phyloP scores from a whole-genome alignment of 257 asterid genomes.

The Lavandula angustifolia region DNA sequence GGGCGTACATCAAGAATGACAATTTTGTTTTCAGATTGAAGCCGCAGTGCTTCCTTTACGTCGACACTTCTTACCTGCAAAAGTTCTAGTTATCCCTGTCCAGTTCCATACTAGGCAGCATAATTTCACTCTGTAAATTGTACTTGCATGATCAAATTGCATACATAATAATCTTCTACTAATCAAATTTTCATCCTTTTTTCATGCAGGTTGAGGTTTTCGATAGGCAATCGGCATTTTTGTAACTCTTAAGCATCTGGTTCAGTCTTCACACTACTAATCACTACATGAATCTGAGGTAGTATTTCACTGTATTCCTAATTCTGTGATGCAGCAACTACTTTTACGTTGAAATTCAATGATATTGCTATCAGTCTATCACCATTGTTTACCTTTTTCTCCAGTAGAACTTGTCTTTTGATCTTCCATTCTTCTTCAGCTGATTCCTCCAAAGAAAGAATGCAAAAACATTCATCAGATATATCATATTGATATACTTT shows the following conservation, averaged over 20 bases:
- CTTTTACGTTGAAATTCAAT: not conserved
- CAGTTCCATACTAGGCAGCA: not conserved
- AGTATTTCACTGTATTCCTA: not conserved
- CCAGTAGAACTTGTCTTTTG: conserved; percentile 63
- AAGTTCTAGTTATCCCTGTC: conserved; percentile 24
- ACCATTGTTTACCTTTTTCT: conserved; percentile 59
- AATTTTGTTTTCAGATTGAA: conserved; percentile 74
- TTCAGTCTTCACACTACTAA: not conserved
- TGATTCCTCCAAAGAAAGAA: conserved; percentile 45
- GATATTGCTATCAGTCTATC: not conserved
- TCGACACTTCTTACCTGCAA: conserved; percentile 92
- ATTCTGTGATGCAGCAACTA: not conserved
- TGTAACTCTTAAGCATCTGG: not conserved
- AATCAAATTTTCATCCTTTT: not conserved
- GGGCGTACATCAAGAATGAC: conserved; percentile 94
- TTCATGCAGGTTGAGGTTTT: conserved; percentile 5
- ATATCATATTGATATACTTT: too few species aligned
- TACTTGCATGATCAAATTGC: not conserved
- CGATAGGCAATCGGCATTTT: not conserved
- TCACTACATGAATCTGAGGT: not conserved
- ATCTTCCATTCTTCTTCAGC: conserved; percentile 95
- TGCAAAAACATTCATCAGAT: conserved; percentile 17
- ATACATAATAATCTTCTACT: not conserved
- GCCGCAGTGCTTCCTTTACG: conserved; percentile 78
- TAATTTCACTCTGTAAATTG: conserved; percentile 6